Evolutionary conservation across 1,284 basidiomycete genomes (phyloP), one percentile per base, ranked within the genome.

Genomic region (Tilletia setariae): DNA sequence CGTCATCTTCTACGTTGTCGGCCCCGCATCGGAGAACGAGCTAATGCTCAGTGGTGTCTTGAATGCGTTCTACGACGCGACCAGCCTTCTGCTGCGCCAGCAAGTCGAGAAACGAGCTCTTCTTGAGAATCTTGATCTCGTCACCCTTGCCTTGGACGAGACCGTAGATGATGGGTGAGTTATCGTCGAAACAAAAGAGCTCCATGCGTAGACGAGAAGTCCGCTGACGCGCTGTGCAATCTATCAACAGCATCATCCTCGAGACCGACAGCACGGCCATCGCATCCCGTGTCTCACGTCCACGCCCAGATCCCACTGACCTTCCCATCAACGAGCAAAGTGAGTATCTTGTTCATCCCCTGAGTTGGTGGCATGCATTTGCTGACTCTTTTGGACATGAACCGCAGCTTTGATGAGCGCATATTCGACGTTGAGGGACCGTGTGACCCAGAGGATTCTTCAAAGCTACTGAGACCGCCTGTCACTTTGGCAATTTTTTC

Each of bases 271-370:
- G 93, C 3, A 89, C 92, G 0, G 92, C 94, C 11, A 96, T 99
- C 79, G 93, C 94, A 0, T 94, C 93, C 43, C 86, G 96, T 69
- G 96, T 98, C 63, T 95, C 92, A 74, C 86, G 94, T 74, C 92
- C 96, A 63, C 90, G 89, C 77, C 90, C 94, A 21, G 96, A 98
- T 83, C 90, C 84, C n/a, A 91, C 91, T 49, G 94, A 98, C 79
- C 96, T 98, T 74, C 91, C 96, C 72, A 96, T 98, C 87, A 98
- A 98, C 86, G 96, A 99, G 84, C 94, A 98, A 85, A 81, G 81
- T 82, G 72, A 72, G 81, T 75, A 16, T 32, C 2, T 2, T 51
- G 21, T n/a, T n/a, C n/a, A n/a, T n/a, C n/a, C n/a, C n/a, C n/a
- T n/a, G n/a, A n/a, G n/a, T n/a, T n/a, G n/a, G n/a, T n/a, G n/a